Evolutionary conservation across 495 filamentous ascomycete genomes (phyloP), one percentile per base, ranked within the genome.

Genomic region (Penicillium verhagenii): DNA sequence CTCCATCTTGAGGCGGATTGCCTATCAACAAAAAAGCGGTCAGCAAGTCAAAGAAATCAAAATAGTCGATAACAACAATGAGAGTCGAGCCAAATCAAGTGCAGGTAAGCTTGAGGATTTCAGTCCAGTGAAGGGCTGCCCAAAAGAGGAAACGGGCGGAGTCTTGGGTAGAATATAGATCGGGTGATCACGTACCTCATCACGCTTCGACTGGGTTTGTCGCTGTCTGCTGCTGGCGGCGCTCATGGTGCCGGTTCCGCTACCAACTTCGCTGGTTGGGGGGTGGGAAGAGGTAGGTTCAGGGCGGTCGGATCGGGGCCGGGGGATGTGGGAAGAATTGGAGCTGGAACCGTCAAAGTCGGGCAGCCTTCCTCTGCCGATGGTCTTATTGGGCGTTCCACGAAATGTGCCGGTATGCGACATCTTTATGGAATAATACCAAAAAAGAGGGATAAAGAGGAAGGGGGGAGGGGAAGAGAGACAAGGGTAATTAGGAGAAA

Each of bases 1-100:
- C 79, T 97, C 94, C 81, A 97, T 83, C 79, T 96, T 97, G 58
- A 86, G 87, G 59, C 94, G 90, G 70, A 99, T 97, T 37, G 94
- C 94, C 94, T 98, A 64, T 51, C 56, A 24, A 24, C 21, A 52
- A 50, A 37, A 31, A 38, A 31, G 29, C 25, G 25, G 45, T 48
- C 45, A 48, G 45, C 35, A 25, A 20, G 26, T 25, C 45, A 26
- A 31, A 33, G n/a, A 35, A 31, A 29, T 8, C 24, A 38, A 38
- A 16, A 46, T 40, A 58, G 31, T 37, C 28, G 44, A 56, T 21
- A n/a, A n/a, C n/a, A n/a, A n/a, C 21, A 31, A 38, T 24, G 31
- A 28, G 8, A 20, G 18, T 35, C 26, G 18, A 50, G 9, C 13
- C 10, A 25, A 25, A 6, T 25, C 33, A 29, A 40, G 11, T 16